These are phyloP conservation scores for Podila verticillata DNA, from an alignment of 192 early-diverging fungal species.

Conservation along the genomic window DNA sequence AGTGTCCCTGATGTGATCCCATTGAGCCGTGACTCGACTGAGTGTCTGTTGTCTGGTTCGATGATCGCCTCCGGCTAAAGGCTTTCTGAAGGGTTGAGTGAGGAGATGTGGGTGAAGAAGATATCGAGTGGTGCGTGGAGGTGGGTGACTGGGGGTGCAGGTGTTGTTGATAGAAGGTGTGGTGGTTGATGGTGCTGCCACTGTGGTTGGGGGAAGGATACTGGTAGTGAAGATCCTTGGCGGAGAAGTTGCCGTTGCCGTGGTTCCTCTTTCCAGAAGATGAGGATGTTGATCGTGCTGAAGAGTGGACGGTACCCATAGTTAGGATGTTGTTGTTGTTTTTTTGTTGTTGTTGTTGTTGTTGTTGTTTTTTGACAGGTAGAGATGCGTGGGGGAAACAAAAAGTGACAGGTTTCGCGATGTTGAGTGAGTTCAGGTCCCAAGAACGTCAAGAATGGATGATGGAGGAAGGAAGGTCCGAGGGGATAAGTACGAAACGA, in stretches of 20 bases:
- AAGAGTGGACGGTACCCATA: constrained; percentile 38
- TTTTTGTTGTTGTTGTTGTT: too few relatives aligned
- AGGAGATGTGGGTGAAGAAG: constrained; percentile 5
- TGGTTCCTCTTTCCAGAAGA: constrained; percentile 5
- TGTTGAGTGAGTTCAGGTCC: too few relatives aligned
- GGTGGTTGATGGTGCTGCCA: background rate
- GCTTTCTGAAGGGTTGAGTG: constrained; percentile 4
- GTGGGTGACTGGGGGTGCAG: constrained; percentile 8
- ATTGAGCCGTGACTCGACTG: constrained; percentile 12
- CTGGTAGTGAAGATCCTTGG: constrained; percentile 12
- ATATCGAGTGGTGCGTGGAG: constrained; percentile 1
- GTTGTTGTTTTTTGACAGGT: too few relatives aligned
- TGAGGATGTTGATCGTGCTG: constrained; percentile 14
- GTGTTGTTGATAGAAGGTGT: constrained; percentile 14
- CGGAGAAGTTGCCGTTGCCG: background rate
- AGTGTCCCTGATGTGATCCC: too few relatives aligned
- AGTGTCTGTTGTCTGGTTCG: constrained; percentile 42
- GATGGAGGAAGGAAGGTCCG: background rate
- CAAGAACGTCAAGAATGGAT: background rate
- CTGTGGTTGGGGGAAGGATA: background rate
- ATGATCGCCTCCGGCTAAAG: constrained; percentile 32
- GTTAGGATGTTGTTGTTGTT: background rate
- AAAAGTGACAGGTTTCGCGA: too few relatives aligned
- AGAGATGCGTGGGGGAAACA: too few relatives aligned
- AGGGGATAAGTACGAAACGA: background rate